Evolutionary conservation across 148 eudicot genomes (phyloP), one percentile per base, ranked within the genome.

Genomic region (Cornus controversa): DNA sequence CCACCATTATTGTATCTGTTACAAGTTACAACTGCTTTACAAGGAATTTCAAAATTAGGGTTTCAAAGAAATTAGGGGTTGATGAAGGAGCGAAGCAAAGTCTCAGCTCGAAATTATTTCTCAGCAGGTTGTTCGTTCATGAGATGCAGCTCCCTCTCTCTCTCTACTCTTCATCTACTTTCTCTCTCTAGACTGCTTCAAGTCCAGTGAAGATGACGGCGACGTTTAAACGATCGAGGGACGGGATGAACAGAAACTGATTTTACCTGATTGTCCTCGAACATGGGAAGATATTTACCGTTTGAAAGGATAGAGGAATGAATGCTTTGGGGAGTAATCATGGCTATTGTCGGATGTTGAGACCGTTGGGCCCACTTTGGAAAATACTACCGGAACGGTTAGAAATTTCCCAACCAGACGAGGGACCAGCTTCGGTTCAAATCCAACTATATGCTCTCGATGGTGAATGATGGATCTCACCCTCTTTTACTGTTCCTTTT

Each of bases 1-100:
- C 94, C 87, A 77, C 96, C 98, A 92, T 92, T 81, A 8, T 9
- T 40, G 6, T 40, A 40, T 40, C 8, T 40, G 45, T 40, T 29
- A 18, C 26, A 25, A 22, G 45, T 3, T 14, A 29, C 26, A 47
- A 6, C 25, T 50, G 69, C 58, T 37, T 63, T 37, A 1, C 13
- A 14, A 53, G 57, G 13, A 16, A 18, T 6, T 13, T 13, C 8
- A 67, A 23, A 37, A 60, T 36, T 69, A 69, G 67, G 68, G 11
- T 66, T 75, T 75, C 5, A 29, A 66, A 75, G 4, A n/a, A 25
- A 20, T 58, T 31, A 66, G 42, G 67, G 42, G 27, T 60, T 22
- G 53, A 36, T 3, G 60, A 45, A 65, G 62, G 62, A 42, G 64
- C 5, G 34, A 25, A 63, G 57, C 67, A 73, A 40, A 60, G 42